A percentile compares a stretch with the other conserved stretches of the same genome.
Evolutionary conservation across 2,329 filamentous ascomycete genomes (phyloP).

Genomic region (Mariannaea elegans): DNA sequence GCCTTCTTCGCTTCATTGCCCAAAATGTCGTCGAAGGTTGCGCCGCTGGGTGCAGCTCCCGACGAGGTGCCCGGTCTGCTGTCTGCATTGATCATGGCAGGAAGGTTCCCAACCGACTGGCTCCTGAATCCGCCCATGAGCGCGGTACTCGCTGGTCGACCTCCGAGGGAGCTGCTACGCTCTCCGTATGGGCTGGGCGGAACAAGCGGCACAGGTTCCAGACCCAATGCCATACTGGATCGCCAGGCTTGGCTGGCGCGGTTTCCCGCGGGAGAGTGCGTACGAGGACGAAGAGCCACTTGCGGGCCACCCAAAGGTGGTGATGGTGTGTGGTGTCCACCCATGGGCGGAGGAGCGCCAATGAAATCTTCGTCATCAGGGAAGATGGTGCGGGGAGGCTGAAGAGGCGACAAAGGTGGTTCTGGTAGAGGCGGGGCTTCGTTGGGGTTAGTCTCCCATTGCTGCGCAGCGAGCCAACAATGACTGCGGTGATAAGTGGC

Average conservation of each 20-base stretch:
- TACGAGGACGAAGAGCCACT: slow-evolving; percentile 48
- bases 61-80: slow-evolving; percentile 32
- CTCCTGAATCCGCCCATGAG: slow-evolving; percentile 42
- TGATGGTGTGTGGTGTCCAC: slow-evolving; percentile 37
- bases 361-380: slow-evolving; percentile 41
- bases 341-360: slow-evolving; percentile 33
- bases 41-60: slow-evolving; percentile 42
- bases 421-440: slow-evolving; percentile 41
- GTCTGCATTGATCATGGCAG: slow-evolving; percentile 33
- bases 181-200: slow-evolving; percentile 45
- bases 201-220: slow-evolving; percentile 53
- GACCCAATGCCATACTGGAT: slow-evolving; percentile 54
- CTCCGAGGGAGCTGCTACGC: slow-evolving; percentile 49
- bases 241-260: slow-evolving; percentile 48
- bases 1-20: slow-evolving; percentile 46
- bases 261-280: slow-evolving; percentile 49
- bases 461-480: slow-evolving; percentile 63
- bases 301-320: slow-evolving; percentile 44
- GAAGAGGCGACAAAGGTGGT: slow-evolving; percentile 48
- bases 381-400: slow-evolving; percentile 50
- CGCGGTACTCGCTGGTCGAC: slow-evolving; percentile 45
- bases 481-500: slow-evolving; percentile 67
- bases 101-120: slow-evolving; percentile 49
- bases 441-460: slow-evolving; percentile 54
- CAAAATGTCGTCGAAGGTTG: slow-evolving; percentile 61